Percentiles rank a stretch among this genome's conserved stretches.
phyloP scores from a whole-genome alignment of 2,329 filamentous ascomycete genomes.

The Byssoonygena ceratinophila region DNA sequence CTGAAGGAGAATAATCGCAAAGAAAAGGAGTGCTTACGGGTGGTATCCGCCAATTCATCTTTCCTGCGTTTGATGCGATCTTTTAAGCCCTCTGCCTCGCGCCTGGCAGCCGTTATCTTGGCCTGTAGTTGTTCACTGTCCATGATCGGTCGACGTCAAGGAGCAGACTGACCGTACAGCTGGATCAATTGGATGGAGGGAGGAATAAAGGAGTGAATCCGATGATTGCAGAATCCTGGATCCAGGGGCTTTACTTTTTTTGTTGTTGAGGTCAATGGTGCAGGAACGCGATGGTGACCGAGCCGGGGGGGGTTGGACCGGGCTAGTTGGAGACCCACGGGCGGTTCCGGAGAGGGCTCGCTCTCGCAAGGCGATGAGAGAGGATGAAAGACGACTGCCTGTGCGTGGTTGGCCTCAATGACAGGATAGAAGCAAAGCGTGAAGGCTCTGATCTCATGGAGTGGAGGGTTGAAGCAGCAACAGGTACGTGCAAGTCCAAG shows the following conservation, averaged over 20 bases:
- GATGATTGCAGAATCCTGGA: neutral
- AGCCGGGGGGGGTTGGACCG: constrained; percentile 10
- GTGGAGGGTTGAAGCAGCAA: neutral
- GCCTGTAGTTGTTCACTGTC: constrained; percentile 65
- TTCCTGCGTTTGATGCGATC: constrained; percentile 99
- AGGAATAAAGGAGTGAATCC: constrained; percentile 10
- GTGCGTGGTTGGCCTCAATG: neutral
- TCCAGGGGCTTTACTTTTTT: neutral
- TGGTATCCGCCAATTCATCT: constrained; percentile 97
- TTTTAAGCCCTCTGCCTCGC: constrained; percentile 95
- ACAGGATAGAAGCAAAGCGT: neutral
- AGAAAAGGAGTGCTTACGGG: constrained; percentile 56
- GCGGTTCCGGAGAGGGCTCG: neutral
- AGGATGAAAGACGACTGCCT: neutral
- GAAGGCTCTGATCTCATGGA: neutral
- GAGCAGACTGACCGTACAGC: neutral
- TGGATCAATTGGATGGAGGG: constrained; percentile 12
- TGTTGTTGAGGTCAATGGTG: constrained; percentile 10
- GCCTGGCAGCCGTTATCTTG: constrained; percentile 80
- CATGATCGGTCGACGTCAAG: constrained; percentile 38
- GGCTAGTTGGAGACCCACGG: constrained; percentile 4
- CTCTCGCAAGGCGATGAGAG: neutral
- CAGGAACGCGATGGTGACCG: constrained; percentile 8
- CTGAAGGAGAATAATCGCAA: neutral
- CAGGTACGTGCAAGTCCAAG: neutral